phyloP scores from a whole-genome alignment of 148 eudicot genomes.

The Spergularia marina region DNA sequence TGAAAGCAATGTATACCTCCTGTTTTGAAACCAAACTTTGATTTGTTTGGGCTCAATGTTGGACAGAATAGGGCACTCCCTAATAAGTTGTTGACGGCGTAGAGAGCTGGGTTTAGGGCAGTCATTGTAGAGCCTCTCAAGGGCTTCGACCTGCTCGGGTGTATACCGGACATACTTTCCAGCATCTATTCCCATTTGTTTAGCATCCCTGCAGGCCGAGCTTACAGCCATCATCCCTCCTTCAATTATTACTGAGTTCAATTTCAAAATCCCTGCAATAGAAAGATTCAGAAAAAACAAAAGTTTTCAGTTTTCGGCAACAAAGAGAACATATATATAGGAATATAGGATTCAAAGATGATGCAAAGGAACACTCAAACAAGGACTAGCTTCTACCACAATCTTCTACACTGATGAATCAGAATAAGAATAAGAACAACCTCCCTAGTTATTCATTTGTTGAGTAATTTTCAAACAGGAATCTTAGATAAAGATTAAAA shows the following conservation, averaged over 20 bases:
- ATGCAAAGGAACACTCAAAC: background rate
- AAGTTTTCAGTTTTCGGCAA: constrained; percentile 1
- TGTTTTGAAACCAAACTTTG: constrained; percentile 94
- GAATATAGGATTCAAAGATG: background rate
- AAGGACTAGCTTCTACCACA: background rate
- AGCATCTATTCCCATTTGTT: constrained; percentile 48
- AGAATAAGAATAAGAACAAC: constrained; percentile 9
- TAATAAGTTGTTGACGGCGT: constrained; percentile 81
- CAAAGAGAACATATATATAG: background rate
- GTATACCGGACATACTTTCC: constrained; percentile 90
- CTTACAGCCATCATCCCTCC: constrained; percentile 67
- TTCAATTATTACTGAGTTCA: constrained; percentile 23
- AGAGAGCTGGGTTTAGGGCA: constrained; percentile 93
- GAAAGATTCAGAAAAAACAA: background rate
- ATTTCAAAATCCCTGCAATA: constrained; percentile 21
- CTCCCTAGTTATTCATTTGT: background rate
- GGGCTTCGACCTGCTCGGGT: constrained; percentile 93
- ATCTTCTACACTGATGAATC: background rate
- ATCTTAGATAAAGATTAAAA: constrained; percentile 3
- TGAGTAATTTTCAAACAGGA: constrained; percentile 7
- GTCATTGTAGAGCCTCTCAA: constrained; percentile 82
- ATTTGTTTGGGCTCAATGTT: constrained; percentile 86
- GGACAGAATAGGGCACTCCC: constrained; percentile 86
- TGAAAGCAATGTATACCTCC: constrained; percentile 44
- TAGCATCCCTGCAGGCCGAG: constrained; percentile 63